Evolutionary conservation across 2,329 filamentous ascomycete genomes (phyloP).

Genomic region (Sarocladium strictum): DNA sequence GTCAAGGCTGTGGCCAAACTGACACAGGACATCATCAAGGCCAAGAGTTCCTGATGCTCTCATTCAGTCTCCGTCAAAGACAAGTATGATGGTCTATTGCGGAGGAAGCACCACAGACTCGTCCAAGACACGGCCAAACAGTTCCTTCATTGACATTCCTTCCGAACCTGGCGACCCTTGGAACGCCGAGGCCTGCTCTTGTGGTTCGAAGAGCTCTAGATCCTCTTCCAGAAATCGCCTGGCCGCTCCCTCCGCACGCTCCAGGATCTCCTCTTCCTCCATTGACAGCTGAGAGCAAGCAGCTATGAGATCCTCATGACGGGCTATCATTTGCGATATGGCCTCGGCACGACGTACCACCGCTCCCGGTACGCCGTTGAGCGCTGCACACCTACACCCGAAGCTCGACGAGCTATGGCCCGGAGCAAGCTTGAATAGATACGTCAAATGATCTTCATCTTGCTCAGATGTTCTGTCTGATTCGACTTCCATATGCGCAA

Average conservation of each 20-base stretch:
- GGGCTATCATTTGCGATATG: conserved; percentile 60
- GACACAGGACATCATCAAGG: conserved; percentile 30
- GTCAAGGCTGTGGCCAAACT: conserved; percentile 62
- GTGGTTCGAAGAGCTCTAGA: conserved; percentile 11
- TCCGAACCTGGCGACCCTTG: neutral
- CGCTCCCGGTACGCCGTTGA: conserved; percentile 72
- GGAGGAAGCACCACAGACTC: neutral
- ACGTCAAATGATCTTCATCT: conserved; percentile 59
- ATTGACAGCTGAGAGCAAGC: conserved; percentile 63
- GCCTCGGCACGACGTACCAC: conserved; percentile 73
- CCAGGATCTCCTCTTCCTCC: conserved; percentile 59
- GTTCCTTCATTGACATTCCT: neutral
- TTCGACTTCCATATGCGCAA: conserved; percentile 68
- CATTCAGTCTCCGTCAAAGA: neutral
- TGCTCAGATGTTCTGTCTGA: conserved; percentile 46
- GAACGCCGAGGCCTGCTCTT: neutral
- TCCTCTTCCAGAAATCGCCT: conserved; percentile 45
- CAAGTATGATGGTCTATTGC: neutral
- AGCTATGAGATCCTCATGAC: conserved; percentile 69
- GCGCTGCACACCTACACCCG: conserved; percentile 75
- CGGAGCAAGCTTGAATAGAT: conserved; percentile 62
- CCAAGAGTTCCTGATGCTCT: neutral
- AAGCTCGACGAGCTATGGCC: conserved; percentile 78
- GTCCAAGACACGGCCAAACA: neutral
- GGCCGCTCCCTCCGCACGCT: conserved; percentile 57